These are phyloP conservation scores for Paspalum notatum DNA, from an alignment of 176 grass and related monocot genomes.

Conservation along the genomic window DNA sequence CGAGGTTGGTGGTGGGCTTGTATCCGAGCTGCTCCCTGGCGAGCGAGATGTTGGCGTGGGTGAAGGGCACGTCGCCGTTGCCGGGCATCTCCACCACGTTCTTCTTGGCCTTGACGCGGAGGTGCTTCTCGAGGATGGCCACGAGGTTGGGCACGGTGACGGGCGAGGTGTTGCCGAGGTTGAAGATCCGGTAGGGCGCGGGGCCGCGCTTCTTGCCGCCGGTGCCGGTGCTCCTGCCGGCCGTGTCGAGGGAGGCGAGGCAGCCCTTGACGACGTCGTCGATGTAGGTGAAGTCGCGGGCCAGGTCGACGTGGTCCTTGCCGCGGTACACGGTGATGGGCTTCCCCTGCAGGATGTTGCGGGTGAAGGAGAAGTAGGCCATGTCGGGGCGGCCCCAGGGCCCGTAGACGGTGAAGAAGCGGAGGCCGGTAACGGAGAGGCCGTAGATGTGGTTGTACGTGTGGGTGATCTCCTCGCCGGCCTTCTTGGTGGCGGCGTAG, in stretches of 20 bases:
- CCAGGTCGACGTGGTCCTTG: constrained; percentile 66
- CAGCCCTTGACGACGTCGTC: constrained; percentile 94
- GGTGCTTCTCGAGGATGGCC: constrained; percentile 80
- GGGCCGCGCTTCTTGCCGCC: constrained; percentile 77
- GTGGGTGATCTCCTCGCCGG: constrained; percentile 94
- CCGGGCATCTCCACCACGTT: constrained; percentile 86
- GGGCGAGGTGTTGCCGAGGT: constrained; percentile 83
- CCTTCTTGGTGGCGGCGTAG: constrained; percentile 96
- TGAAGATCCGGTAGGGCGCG: constrained; percentile 88
- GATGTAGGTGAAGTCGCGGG: constrained; percentile 91
- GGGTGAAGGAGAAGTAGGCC: constrained; percentile 93
- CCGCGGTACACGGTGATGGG: constrained; percentile 85
- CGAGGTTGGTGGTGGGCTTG: constrained; percentile 82
- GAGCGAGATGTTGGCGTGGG: constrained; percentile 80
- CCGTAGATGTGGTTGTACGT: constrained; percentile 97
- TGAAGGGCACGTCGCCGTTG: constrained; percentile 93
- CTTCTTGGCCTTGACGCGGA: constrained; percentile 75
- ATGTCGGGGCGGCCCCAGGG: constrained; percentile 88
- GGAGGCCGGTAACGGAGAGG: constrained; percentile 75
- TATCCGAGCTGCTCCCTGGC: constrained; percentile 75
- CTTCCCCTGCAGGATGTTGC: constrained; percentile 89
- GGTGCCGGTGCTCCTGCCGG: constrained; percentile 73
- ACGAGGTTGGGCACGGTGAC: constrained; percentile 86
- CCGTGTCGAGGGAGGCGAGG: constrained; percentile 71
- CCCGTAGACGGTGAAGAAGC: constrained; percentile 93